Percentiles rank a stretch among this genome's conserved stretches.
Conservation (phyloP, 139 green algal genomes). For the Penium margaritaceum region DNA sequence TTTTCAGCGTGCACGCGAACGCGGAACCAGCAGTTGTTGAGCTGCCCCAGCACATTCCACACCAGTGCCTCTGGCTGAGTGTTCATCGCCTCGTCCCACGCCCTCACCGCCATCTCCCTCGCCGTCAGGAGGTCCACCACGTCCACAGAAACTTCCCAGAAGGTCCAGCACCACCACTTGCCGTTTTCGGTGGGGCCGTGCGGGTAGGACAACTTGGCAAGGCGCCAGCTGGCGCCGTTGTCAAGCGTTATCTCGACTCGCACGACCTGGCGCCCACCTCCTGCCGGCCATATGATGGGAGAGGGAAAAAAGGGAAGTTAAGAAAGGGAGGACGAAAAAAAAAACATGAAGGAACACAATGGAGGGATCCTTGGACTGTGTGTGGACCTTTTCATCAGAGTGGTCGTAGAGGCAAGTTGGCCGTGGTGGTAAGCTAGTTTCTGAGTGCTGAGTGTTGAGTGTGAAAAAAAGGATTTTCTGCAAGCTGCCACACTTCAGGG, state of each 20-base stretch:
- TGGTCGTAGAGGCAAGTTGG: no score
- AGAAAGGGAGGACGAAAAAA: no score
- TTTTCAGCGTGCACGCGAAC: conserved; percentile 49
- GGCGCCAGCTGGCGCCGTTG: conserved; percentile 67
- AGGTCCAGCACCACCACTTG: conserved; percentile 70
- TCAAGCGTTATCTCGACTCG: conserved; percentile 86
- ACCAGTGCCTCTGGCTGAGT: conserved; percentile 56
- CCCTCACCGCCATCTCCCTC: conserved; percentile 32
- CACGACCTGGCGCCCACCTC: conserved; percentile 79
- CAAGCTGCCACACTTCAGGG: no score
- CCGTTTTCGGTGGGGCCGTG: conserved; percentile 50
- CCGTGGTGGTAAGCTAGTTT: no score
- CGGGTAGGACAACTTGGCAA: conserved; percentile 57
- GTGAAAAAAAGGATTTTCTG: no score
- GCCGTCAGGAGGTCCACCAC: neutral
- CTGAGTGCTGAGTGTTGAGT: no score
- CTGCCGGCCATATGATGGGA: no score
- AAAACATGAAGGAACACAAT: no score
- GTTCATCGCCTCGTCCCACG: conserved; percentile 55
- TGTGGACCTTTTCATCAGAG: no score
- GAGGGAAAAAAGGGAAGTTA: no score
- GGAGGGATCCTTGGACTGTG: no score
- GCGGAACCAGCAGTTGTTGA: conserved; percentile 92
- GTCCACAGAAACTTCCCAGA: conserved; percentile 36
- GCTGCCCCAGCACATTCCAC: conserved; percentile 95